Evolutionary conservation across 2,329 filamentous ascomycete species (phyloP).

Genomic region (Penicillium digitatum): DNA sequence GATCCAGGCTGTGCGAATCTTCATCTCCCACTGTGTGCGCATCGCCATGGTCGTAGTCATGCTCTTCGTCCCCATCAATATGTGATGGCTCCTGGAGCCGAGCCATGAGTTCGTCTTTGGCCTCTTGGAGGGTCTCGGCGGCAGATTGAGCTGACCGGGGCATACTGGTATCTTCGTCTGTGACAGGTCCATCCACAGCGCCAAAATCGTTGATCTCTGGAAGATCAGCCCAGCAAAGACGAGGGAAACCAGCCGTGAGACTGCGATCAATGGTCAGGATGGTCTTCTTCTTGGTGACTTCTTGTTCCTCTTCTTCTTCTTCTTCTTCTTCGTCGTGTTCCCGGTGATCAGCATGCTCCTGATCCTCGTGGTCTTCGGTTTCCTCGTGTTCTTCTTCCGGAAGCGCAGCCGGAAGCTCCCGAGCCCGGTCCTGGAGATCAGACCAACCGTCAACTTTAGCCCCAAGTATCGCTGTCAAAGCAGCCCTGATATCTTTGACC

Average conservation of each 20-base stretch:
- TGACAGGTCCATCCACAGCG: slow-evolving; percentile 39
- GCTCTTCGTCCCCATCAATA: slow-evolving; percentile 38
- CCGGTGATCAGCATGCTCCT: slow-evolving; percentile 31
- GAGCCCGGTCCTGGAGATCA: slow-evolving; percentile 39
- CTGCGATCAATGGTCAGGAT: slow-evolving; percentile 43
- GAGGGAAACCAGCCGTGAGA: slow-evolving; percentile 38
- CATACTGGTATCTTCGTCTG: slow-evolving; percentile 46
- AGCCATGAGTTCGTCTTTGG: slow-evolving; percentile 51
- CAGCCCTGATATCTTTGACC: slow-evolving; percentile 44
- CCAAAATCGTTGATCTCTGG: slow-evolving; percentile 44
- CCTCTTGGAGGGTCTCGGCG: slow-evolving; percentile 49
- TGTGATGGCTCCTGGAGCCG: slow-evolving; percentile 46
- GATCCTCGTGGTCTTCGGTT: slow-evolving; percentile 8
- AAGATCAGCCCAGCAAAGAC: slow-evolving; percentile 43
- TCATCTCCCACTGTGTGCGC: slow-evolving; percentile 43
- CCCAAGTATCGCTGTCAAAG: slow-evolving; percentile 42
- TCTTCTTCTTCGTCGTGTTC: slow-evolving; percentile 25
- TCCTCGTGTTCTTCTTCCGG: slow-evolving; percentile 29
- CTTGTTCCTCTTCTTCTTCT: slow-evolving; percentile 20
- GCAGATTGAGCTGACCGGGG: slow-evolving; percentile 47
- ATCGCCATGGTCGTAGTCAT: slow-evolving; percentile 40
- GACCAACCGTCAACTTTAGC: slow-evolving; percentile 46
- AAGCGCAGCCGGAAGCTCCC: slow-evolving; percentile 35
- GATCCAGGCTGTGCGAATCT: slow-evolving; percentile 42
- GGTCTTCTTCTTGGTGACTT: slow-evolving; percentile 38